A percentile compares a stretch with the other conserved stretches of the same genome.
These are phyloP conservation scores for Podospora australis DNA, from an alignment of 495 filamentous ascomycete genomes.

Conservation along the genomic window DNA sequence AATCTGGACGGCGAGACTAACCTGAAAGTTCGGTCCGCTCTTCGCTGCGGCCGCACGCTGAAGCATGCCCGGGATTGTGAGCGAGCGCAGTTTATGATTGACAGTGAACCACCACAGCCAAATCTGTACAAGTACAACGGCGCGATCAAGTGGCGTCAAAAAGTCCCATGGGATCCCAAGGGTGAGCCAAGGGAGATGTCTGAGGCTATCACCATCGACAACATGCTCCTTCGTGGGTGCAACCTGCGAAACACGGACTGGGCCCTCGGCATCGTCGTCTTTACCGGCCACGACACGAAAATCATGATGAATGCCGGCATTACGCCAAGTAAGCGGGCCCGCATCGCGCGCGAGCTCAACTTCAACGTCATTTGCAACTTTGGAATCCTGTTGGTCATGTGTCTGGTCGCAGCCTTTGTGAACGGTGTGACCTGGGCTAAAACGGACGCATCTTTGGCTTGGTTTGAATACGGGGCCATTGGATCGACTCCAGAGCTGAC, in stretches of 20 bases:
- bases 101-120: conserved; percentile 85
- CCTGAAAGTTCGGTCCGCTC: conserved; percentile 86
- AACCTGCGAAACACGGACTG: conserved; percentile 94
- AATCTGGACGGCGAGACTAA: conserved; percentile 98
- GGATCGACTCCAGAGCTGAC: conserved; percentile 70
- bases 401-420: conserved; percentile 74
- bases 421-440: conserved; percentile 79
- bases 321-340: conserved; percentile 90
- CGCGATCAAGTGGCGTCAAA: conserved; percentile 80
- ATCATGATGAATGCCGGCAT: conserved; percentile 99
- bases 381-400: conserved; percentile 82
- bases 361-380: conserved; percentile 99
- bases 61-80: conserved; percentile 92
- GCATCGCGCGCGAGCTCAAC: conserved; percentile 87
- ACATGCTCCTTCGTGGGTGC: conserved; percentile 87
- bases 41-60: conserved; percentile 75
- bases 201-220: conserved; percentile 91
- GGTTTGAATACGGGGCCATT: conserved; percentile 83
- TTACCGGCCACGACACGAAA: conserved; percentile 95
- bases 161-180: conserved; percentile 51
- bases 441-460: conserved; percentile 64
- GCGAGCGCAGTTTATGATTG: conserved; percentile 74
- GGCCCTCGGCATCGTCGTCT: conserved; percentile 91
- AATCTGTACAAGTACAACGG: conserved; percentile 93
- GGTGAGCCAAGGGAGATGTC: conserved; percentile 67